Evolutionary conservation across 1,139 yeast genomes (phyloP).

Genomic region (Fermentozyma sake): DNA sequence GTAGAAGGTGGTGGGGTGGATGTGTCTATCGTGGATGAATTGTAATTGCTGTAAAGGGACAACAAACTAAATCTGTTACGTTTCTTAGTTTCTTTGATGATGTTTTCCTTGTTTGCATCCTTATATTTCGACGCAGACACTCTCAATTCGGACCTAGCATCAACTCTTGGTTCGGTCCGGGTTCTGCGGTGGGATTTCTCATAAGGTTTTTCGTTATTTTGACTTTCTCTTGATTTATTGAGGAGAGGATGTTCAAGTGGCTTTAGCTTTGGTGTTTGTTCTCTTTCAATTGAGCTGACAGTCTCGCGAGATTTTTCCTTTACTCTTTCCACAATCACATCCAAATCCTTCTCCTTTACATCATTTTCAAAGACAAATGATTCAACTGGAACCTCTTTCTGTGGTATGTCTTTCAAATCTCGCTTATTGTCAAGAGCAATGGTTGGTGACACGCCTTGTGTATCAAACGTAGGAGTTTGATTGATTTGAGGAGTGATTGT

Average conservation of each 20-base stretch:
- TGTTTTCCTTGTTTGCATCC: slow-evolving; percentile 21
- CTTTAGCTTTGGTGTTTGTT: slow-evolving; percentile 6
- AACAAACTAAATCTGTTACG: slow-evolving; percentile 50
- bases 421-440: slow-evolving; percentile 5
- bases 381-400: not conserved
- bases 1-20: slow-evolving; percentile 5
- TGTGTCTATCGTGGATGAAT: slow-evolving; percentile 14
- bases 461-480: slow-evolving; percentile 27
- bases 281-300: slow-evolving; percentile 2
- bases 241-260: not conserved
- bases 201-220: not conserved
- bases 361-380: not conserved
- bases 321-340: slow-evolving; percentile 3
- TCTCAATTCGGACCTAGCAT: no score
- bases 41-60: slow-evolving; percentile 44
- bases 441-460: slow-evolving; percentile 13
- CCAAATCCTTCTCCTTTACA: slow-evolving; percentile 4
- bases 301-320: slow-evolving; percentile 7
- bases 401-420: slow-evolving; percentile 5
- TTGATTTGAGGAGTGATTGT: slow-evolving; percentile 26
- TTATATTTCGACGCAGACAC: slow-evolving; percentile 3
- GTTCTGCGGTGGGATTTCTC: not conserved
- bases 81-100: slow-evolving; percentile 32
- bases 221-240: no score
- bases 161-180: not conserved